Conservation (phyloP, 345 rosid species). For the Aquilaria yunnanensis region DNA sequence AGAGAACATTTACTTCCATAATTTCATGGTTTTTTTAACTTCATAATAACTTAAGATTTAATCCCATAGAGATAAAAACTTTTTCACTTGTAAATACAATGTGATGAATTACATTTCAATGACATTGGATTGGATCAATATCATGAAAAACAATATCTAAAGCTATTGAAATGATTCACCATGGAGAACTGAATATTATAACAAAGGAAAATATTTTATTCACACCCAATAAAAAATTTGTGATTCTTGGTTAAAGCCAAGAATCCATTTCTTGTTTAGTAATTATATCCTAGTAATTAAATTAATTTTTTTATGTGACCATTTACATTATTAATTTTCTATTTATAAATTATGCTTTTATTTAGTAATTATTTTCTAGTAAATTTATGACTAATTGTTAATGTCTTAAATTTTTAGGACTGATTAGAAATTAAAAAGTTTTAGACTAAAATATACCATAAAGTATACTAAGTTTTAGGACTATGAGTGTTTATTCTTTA, state of each 20-base stretch:
- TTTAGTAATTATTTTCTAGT: too few species aligned
- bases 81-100: neutral
- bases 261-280: neutral
- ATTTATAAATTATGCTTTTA: too few species aligned
- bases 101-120: neutral
- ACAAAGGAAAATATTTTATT: constrained; percentile 2
- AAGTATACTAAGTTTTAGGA: too few species aligned
- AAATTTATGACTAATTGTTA: too few species aligned
- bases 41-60: neutral
- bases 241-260: neutral
- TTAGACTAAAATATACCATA: too few species aligned
- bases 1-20: neutral
- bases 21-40: neutral
- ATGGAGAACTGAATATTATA: constrained; percentile 3
- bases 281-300: too few species aligned
- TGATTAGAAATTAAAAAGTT: too few species aligned
- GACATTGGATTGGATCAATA: neutral
- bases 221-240: neutral
- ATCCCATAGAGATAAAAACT: neutral
- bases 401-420: too few species aligned
- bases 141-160: too few species aligned
- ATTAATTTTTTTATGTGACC: too few species aligned
- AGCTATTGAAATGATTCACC: neutral
- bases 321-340: too few species aligned
- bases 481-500: too few species aligned